phyloP scores from a whole-genome alignment of 805 yeast species.

The Wickerhamomyces bisporus region DNA sequence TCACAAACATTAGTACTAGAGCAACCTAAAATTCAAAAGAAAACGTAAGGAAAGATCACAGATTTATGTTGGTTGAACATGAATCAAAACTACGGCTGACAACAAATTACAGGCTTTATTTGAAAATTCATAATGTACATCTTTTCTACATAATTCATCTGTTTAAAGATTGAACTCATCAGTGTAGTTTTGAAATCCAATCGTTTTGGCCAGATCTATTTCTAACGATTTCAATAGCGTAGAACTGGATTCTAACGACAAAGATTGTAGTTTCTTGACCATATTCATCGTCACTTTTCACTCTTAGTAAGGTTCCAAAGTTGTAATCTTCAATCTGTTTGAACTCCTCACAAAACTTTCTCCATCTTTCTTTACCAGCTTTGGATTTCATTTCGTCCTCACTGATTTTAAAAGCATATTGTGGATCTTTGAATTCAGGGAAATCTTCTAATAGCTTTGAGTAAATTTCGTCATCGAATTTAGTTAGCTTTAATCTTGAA shows the following conservation, averaged over 20 bases:
- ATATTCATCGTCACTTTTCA: conserved; percentile 68
- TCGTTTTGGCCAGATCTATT: conserved; percentile 87
- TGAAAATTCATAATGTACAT: no score
- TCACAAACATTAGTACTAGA: conserved; percentile 19
- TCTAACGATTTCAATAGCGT: conserved; percentile 91
- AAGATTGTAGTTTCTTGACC: conserved; percentile 80
- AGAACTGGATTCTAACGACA: conserved; percentile 89
- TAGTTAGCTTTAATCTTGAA: conserved; percentile 68
- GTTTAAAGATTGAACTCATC: neutral
- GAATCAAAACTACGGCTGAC: no score
- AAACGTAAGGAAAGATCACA: no score
- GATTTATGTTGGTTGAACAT: no score
- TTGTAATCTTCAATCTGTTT: conserved; percentile 88
- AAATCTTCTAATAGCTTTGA: conserved; percentile 58
- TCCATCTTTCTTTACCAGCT: conserved; percentile 85
- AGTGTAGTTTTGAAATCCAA: conserved; percentile 51
- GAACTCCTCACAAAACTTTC: conserved; percentile 75
- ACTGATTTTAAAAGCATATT: conserved; percentile 47
- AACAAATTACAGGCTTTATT: no score
- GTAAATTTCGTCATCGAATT: conserved; percentile 66
- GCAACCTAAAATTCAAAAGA: neutral
- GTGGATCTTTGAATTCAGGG: conserved; percentile 79
- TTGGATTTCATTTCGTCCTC: conserved; percentile 83
- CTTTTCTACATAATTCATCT: no score
- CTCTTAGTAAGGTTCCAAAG: conserved; percentile 89